Base-by-base conservation (phyloP, 495 filamentous ascomycete species). In the Durotheca rogersii region DNA sequence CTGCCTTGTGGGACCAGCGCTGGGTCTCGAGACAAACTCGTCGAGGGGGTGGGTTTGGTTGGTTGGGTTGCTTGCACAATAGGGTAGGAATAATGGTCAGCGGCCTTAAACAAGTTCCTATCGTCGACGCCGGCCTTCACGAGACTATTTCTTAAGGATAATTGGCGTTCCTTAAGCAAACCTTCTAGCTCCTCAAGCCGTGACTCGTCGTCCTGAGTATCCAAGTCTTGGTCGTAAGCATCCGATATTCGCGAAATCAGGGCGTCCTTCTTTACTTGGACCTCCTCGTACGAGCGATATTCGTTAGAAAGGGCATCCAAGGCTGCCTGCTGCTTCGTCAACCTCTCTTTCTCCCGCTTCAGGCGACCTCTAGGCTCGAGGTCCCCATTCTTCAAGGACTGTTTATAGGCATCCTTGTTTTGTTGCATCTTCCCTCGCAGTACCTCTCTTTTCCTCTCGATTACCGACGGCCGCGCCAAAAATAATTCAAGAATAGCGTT, bases 131-230 rank as follows among this genome's bases (percentile, higher is more conserved):
- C 71, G 2, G 67, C 68, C 7, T 58, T 63, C 12, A 62, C 19
- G 4, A 77, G 54, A 31, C 47, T 56, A 16, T 38, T 45, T 20
- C 64, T 51, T 18, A 77, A 43, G 0, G 30, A 38, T 5, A 29
- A 53, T 42, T 67, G 67, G 23, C 60, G 60, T 9, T 48, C 56
- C 18, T 64, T 62, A 7, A 74, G 51, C 16, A 60, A 27, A 27
- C 50, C 52, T 15, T 57, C 65, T 6, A 75, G 25, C 14, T 65
- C 56, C 38, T 72, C 69, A 14, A 74, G 42, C 18, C 58, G 61
- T 3, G 38, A 46, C 42, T 76, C 72, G 6, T 73, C 67, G 9
- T 69, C 65, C 4, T 62, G 54, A 3, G 60, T 74, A 36, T 76
- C 69, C 4, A 65, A 20, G 9, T 64, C 65, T 4, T 71, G 56